phyloP scores from a whole-genome alignment of 2,329 filamentous ascomycete species.

The Dendrostoma leiphaemia region DNA sequence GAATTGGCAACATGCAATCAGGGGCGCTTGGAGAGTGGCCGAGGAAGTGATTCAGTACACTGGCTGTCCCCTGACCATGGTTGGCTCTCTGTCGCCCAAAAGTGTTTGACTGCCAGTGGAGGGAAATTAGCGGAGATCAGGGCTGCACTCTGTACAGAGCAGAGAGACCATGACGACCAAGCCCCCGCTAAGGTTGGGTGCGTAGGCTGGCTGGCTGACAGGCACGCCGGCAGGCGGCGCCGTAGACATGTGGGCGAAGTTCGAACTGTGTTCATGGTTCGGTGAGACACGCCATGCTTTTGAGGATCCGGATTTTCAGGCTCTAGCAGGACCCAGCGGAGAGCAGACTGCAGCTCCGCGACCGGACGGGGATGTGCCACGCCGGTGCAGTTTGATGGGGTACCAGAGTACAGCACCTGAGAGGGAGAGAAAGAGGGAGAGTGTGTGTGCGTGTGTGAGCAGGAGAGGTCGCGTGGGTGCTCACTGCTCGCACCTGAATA shows the following conservation, averaged over 20 bases:
- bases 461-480: too few species aligned
- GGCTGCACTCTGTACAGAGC: neutral
- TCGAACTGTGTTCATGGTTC: neutral
- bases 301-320: too few species aligned
- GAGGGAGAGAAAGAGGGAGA: too few species aligned
- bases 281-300: neutral
- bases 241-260: slow-evolving; percentile 1
- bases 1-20: slow-evolving; percentile 9
- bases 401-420: too few species aligned
- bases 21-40: slow-evolving; percentile 1
- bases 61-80: neutral
- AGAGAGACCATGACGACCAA: neutral
- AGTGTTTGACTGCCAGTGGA: neutral
- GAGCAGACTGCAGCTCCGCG: neutral
- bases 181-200: too few species aligned
- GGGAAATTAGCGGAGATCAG: neutral
- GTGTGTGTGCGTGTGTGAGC: too few species aligned
- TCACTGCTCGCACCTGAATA: too few species aligned
- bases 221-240: neutral
- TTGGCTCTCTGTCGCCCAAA: neutral
- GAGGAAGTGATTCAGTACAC: too few species aligned
- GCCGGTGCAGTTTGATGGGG: neutral
- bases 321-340: too few species aligned
- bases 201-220: slow-evolving; percentile 1
- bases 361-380: neutral